These are phyloP conservation scores for Rhizopus microsporus DNA, from an alignment of 371 early-diverging fungal genomes.

Conservation along the genomic window DNA sequence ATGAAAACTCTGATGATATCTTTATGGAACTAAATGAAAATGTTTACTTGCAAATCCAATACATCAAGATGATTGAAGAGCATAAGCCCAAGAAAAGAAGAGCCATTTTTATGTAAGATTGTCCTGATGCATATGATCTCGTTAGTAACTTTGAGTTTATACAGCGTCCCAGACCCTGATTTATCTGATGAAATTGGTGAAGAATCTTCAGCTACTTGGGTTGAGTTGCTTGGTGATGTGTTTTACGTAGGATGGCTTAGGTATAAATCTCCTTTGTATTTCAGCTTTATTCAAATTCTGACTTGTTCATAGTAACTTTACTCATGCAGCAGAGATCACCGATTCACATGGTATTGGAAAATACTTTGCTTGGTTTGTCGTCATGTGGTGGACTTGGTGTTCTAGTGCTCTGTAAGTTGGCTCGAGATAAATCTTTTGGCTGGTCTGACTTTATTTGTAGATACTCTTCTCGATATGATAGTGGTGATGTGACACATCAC, in stretches of 20 bases:
- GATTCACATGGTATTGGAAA: constrained; percentile 30
- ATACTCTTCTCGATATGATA: constrained; percentile 49
- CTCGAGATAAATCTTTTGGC: background rate
- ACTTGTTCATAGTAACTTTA: constrained; percentile 38
- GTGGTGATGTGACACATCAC: constrained; percentile 49
- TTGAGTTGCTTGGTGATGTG: constrained; percentile 50
- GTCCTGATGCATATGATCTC: background rate
- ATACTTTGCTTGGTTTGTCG: constrained; percentile 60
- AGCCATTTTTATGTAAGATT: constrained; percentile 31
- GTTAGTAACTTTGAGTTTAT: background rate
- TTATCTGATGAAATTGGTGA: constrained; percentile 51
- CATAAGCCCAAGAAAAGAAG: constrained; percentile 19
- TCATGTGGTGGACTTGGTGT: constrained; percentile 67
- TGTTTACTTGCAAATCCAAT: constrained; percentile 42
- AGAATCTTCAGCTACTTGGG: constrained; percentile 50
- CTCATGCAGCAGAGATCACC: constrained; percentile 52
- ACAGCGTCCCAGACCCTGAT: constrained; percentile 49
- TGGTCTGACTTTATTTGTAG: background rate
- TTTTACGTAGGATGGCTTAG: constrained; percentile 54
- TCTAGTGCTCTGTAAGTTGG: constrained; percentile 50
- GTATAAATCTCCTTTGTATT: constrained; percentile 7
- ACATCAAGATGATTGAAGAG: constrained; percentile 12
- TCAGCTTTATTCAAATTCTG: background rate
- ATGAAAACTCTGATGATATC: constrained; percentile 6
- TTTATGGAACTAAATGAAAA: constrained; percentile 43